phyloP scores from a whole-genome alignment of 495 filamentous ascomycete species.

The Lophiostoma macrostomum region DNA sequence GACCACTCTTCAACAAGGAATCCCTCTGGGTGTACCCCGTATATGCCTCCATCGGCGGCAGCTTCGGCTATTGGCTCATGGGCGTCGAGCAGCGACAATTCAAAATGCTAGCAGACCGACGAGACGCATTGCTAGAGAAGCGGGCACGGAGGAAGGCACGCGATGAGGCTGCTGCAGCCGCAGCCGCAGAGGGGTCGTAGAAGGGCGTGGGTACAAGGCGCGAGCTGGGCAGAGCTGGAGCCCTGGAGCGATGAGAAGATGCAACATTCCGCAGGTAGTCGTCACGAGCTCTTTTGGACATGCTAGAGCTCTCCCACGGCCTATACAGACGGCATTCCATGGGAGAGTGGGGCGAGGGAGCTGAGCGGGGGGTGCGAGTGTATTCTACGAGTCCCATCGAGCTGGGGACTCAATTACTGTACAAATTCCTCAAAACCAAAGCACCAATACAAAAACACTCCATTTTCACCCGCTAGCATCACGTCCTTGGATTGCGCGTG shows the following conservation, averaged over 20 bases:
- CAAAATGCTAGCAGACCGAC: constrained; percentile 69
- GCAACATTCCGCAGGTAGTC: no score
- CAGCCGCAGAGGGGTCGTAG: constrained; percentile 13
- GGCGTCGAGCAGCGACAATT: constrained; percentile 78
- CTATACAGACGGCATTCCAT: neutral
- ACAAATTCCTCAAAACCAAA: constrained; percentile 14
- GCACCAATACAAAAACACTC: neutral
- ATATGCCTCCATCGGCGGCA: constrained; percentile 77
- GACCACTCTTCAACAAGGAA: constrained; percentile 75
- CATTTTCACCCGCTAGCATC: no score
- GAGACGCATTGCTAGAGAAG: constrained; percentile 80
- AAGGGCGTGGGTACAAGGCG: no score
- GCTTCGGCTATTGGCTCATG: constrained; percentile 94
- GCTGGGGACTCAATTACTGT: constrained; percentile 17
- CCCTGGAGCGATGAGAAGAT: no score
- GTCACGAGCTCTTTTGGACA: neutral
- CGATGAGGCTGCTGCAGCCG: constrained; percentile 16
- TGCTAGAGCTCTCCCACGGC: no score
- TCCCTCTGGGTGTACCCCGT: constrained; percentile 89
- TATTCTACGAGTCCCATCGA: constrained; percentile 6
- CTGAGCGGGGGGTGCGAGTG: neutral
- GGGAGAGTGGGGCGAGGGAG: neutral
- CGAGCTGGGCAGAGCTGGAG: no score
- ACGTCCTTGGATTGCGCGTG: no score
- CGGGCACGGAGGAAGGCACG: constrained; percentile 28